Percentiles rank a stretch among this genome's conserved stretches.
These are phyloP conservation scores for Tinospora cordifolia DNA, from an alignment of 164 flowering plant genomes.

Conservation along the genomic window DNA sequence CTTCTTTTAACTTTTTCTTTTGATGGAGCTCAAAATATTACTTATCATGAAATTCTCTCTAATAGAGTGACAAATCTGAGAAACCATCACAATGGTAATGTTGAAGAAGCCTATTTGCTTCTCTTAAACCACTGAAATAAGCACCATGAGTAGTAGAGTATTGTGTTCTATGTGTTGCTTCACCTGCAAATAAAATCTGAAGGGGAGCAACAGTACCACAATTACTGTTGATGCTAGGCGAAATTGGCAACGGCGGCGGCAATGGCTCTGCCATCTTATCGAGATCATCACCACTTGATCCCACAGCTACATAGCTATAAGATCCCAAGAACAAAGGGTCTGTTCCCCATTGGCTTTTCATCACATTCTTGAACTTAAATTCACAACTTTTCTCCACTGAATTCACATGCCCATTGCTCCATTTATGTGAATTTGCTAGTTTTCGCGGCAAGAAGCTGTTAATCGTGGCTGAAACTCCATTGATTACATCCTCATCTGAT, in stretches of 20 bases:
- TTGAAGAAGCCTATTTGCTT: constrained; percentile 90
- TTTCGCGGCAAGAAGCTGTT: constrained; percentile 31
- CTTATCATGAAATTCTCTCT: background rate
- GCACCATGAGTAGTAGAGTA: constrained; percentile 99
- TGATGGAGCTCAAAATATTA: constrained; percentile 3
- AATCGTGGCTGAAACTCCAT: constrained; percentile 56
- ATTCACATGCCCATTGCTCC: constrained; percentile 32
- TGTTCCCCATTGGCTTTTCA: constrained; percentile 82
- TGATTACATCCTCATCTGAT: constrained; percentile 53
- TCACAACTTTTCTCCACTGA: constrained; percentile 8
- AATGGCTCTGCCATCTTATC: constrained; percentile 85
- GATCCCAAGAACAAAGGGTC: constrained; percentile 96
- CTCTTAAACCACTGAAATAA: constrained; percentile 90
- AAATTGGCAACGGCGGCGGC: constrained; percentile 15
- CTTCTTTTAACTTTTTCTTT: background rate
- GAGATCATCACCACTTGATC: constrained; percentile 79
- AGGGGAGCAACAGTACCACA: constrained; percentile 28
- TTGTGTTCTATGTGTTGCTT: constrained; percentile 96
- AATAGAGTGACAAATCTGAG: constrained; percentile 18
- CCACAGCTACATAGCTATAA: constrained; percentile 83
- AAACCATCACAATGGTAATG: constrained; percentile 47
- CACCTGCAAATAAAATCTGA: constrained; percentile 95
- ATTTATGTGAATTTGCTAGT: constrained; percentile 13
- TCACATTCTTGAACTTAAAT: constrained; percentile 33
- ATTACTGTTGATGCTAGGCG: constrained; percentile 19